Percentiles rank a stretch among this genome's conserved stretches.
Conservation (phyloP, 345 rosid genomes). For the Hibiscus mutabilis region DNA sequence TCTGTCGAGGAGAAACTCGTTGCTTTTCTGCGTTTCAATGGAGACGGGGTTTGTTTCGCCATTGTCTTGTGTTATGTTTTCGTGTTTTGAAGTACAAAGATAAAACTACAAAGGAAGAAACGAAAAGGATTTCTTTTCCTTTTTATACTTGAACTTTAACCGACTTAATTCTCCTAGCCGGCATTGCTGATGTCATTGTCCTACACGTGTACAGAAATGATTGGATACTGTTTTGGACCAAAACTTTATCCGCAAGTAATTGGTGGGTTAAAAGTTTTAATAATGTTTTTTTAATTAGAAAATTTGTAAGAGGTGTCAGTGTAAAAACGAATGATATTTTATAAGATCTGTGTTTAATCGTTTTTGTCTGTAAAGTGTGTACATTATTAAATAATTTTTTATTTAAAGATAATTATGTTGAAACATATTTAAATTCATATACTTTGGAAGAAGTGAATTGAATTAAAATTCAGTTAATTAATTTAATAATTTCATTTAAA, state of each 20-base stretch:
- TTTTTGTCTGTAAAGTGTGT: too few species aligned
- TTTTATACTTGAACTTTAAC: not conserved
- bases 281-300: too few species aligned
- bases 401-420: too few species aligned
- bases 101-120: not conserved
- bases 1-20: not conserved
- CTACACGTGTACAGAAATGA: not conserved
- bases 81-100: not conserved
- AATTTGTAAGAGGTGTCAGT: too few species aligned
- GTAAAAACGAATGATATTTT: too few species aligned
- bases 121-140: not conserved
- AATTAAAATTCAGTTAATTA: too few species aligned
- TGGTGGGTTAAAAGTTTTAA: not conserved
- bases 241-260: not conserved
- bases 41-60: not conserved
- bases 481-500: too few species aligned
- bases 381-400: too few species aligned
- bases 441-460: too few species aligned
- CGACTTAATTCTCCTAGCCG: not conserved
- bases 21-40: not conserved
- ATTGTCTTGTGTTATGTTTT: not conserved
- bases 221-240: not conserved
- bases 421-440: too few species aligned
- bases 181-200: not conserved
- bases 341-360: too few species aligned